Evolutionary conservation across 805 yeast genomes (phyloP).

Genomic region (Candida germanica): DNA sequence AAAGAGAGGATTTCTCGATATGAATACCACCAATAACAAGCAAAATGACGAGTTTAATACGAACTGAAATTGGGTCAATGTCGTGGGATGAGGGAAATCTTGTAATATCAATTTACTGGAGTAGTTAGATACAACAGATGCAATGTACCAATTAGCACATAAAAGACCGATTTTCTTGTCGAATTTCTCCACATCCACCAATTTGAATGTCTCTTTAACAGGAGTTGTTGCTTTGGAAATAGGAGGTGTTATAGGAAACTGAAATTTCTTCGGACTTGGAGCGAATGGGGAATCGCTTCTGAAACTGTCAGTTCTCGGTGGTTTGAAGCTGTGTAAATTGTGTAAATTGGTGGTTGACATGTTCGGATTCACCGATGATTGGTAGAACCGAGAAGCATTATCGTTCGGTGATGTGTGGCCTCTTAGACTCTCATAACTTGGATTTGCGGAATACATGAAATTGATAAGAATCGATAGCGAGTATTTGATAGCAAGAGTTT

Average conservation of each 20-base stretch:
- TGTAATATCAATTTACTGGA: conserved; percentile 74
- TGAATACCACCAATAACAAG: conserved; percentile 22
- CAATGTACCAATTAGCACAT: conserved; percentile 76
- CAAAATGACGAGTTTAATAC: conserved; percentile 66
- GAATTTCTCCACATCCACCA: neutral
- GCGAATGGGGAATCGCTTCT: conserved; percentile 1
- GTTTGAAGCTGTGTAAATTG: conserved; percentile 16
- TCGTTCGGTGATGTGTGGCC: no score
- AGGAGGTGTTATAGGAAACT: conserved; percentile 33
- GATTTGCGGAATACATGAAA: conserved; percentile 14
- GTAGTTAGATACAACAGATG: conserved; percentile 78
- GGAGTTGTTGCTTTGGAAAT: conserved; percentile 31
- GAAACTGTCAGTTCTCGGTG: conserved; percentile 6
- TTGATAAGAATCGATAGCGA: neutral
- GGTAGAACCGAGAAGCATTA: conserved; percentile 2
- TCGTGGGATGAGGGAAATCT: conserved; percentile 74
- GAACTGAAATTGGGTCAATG: conserved; percentile 86
- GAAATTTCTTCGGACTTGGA: conserved; percentile 14
- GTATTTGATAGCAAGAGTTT: no score
- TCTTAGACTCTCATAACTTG: conserved; percentile 13
- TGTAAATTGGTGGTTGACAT: conserved; percentile 32
- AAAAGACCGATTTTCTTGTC: conserved; percentile 20
- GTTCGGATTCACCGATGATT: conserved; percentile 31
- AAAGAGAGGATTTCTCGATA: neutral
- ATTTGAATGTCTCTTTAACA: conserved; percentile 17